These are phyloP conservation scores for Trichoderma gracile DNA, from an alignment of 2,329 filamentous ascomycete species.

Conservation along the genomic window DNA sequence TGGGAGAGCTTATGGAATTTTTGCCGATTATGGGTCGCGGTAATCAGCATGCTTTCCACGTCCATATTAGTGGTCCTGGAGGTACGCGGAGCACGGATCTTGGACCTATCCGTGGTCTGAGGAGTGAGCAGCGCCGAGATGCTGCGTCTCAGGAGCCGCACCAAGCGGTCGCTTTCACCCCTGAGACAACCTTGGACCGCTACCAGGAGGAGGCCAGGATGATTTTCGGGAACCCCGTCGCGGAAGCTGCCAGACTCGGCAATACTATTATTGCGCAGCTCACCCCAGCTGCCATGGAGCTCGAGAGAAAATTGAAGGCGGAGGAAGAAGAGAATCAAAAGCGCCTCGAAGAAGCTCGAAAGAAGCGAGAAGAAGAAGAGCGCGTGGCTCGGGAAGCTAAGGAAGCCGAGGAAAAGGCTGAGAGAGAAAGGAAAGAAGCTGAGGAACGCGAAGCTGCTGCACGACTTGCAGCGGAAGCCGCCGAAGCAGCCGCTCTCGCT, in stretches of 20 bases:
- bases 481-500: constrained; percentile 53
- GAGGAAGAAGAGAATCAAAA: constrained; percentile 53
- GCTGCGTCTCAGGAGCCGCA: constrained; percentile 58
- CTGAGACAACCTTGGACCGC: constrained; percentile 69
- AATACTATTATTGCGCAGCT: constrained; percentile 71
- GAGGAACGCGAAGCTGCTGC: constrained; percentile 63
- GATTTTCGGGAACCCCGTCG: constrained; percentile 66
- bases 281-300: constrained; percentile 80
- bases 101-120: constrained; percentile 42
- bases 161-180: constrained; percentile 74
- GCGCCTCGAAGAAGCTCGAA: constrained; percentile 59
- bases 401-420: constrained; percentile 68
- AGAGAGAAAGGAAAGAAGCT: constrained; percentile 67
- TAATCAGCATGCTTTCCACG: constrained; percentile 54
- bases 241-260: constrained; percentile 70
- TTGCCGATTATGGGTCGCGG: constrained; percentile 49
- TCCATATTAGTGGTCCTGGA: constrained; percentile 57
- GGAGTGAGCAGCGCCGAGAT: constrained; percentile 53
- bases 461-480: constrained; percentile 60
- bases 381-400: constrained; percentile 67
- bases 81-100: constrained; percentile 53
- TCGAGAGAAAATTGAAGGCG: constrained; percentile 70
- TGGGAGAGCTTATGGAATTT: constrained; percentile 58
- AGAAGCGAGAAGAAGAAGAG: constrained; percentile 65
- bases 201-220: constrained; percentile 91